Evolutionary conservation across 176 grass and related monocot genomes (phyloP), one percentile per base, ranked within the genome.

Genomic region (Dendrocalamus sinicus): DNA sequence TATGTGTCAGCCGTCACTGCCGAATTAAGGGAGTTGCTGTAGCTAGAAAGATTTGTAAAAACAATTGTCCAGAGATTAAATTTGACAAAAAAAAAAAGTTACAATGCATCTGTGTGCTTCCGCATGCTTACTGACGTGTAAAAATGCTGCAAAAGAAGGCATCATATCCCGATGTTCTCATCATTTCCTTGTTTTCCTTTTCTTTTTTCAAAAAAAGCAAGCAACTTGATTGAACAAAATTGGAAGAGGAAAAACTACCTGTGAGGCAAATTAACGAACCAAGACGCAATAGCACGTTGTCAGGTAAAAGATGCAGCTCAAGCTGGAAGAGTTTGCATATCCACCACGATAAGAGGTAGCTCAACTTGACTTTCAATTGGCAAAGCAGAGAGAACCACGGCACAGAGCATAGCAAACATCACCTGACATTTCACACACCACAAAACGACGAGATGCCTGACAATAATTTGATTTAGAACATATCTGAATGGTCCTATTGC

Each of bases 381-480:
- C 40, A 41, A 11, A 71, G 53, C 9, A 28, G 9, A 58, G n/a
- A 32, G 1, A 87, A 67, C 26, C 57, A 61, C 20, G 20, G 55
- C 48, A 81, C 20, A 59, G 19, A 41, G 50, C 71, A 0, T 54
- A 26, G 72, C 47, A 19, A 45, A 13, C 23, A 68, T 76, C 46
- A 37, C 55, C 71, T 65, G 83, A 44, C 78, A 90, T 64, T 57
- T 46, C 65, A 53, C 30, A 77, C 48, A 12, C 13, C 4, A 55
- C 37, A 86, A 66, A 86, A 72, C 77, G 78, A 78, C 54, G 64
- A 71, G 57, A 77, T 73, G 12, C 7, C 65, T 28, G 19, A 0
- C 55, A 61, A 68, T 61, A 74, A 84, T 62, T 79, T 61, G 50
- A 41, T 73, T 83, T 28, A 66, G 14, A 77, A 74, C 22, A 79